Evolutionary conservation across 805 yeast genomes (phyloP).

Genomic region (Brettanomyces naardenensis): DNA sequence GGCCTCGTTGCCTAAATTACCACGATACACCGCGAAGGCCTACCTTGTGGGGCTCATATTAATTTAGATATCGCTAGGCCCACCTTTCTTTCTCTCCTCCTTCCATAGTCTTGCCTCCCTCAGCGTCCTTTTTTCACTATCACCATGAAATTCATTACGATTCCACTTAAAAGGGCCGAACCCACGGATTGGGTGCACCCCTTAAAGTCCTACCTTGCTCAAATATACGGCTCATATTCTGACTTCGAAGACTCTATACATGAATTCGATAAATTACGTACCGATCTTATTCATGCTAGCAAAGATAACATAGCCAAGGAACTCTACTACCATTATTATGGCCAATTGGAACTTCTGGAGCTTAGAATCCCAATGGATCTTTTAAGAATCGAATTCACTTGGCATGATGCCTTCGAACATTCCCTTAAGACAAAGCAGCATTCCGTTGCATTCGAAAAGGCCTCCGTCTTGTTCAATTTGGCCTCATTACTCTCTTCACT

Average conservation of each 20-base stretch:
- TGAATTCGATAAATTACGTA: slow-evolving; percentile 49
- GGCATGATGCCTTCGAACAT: slow-evolving; percentile 69
- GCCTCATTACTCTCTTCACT: slow-evolving; percentile 54
- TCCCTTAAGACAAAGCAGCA: slow-evolving; percentile 49
- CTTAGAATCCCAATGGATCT: slow-evolving; percentile 62
- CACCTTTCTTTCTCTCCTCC: no score
- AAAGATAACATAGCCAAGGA: slow-evolving; percentile 34
- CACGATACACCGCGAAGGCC: no score
- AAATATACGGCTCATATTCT: slow-evolving; percentile 53
- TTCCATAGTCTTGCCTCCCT: no score
- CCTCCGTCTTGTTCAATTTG: slow-evolving; percentile 71
- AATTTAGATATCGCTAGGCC: no score
- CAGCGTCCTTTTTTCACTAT: slow-evolving; percentile 5
- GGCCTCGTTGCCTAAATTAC: no score
- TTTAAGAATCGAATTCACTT: slow-evolving; percentile 52
- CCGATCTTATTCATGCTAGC: slow-evolving; percentile 44
- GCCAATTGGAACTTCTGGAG: slow-evolving; percentile 74
- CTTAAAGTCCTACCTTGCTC: slow-evolving; percentile 45
- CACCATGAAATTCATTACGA: slow-evolving; percentile 18
- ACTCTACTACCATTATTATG: slow-evolving; percentile 61
- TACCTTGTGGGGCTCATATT: no score
- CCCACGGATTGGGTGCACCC: slow-evolving; percentile 62
- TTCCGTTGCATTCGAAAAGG: slow-evolving; percentile 85
- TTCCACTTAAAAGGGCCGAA: slow-evolving; percentile 38
- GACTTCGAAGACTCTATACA: slow-evolving; percentile 52